Base-by-base conservation (phyloP, 2,329 filamentous ascomycete species). In the Phialophora expanda region DNA sequence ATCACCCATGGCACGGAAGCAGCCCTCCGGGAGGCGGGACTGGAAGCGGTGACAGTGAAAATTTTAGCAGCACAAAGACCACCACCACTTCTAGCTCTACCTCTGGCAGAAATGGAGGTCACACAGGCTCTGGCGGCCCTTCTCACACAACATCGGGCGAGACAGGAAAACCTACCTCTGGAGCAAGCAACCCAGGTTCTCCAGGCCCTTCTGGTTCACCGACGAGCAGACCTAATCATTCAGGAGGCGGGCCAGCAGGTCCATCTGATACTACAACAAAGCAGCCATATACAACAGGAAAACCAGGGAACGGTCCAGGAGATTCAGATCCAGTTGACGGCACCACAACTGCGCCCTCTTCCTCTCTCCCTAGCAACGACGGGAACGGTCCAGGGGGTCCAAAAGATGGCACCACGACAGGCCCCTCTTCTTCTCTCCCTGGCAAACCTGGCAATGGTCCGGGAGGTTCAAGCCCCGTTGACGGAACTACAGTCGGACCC, bases 1-100 rank as follows among this genome's bases (percentile, higher is more conserved):
- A 63, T 32, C 64, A 66, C 53, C 64, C 64, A 9, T 66, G 64
- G 64, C 64, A 66, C 24, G 64, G 64, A 56, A 60, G 60, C 32
- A 41, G 56, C 17, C 60, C 64, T 5, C 24, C 50, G n/a, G 22
- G 30, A 26, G 56, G 30, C n/a, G 57, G 24, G 4, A 5, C 38
- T 44, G 38, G 38, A 17, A 44, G 38, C 53, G 20, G 44, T 48
- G 44, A 24, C 12, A 48, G 30, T 20, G 61, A 41, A 12, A 30
- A 34, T 11, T 51, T 28, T n/a, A 55, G 26, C 30, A 51, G 32
- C 24, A 51, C 54, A 24, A 60, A 17, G 24, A 12, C 20, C 14
- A 2, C 48, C 48, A 55, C 28, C 53, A 55, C 28, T 34, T 55
- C 53, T 12, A 9, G 26, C 53, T 30, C 53, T 17, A 3, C 53